A percentile compares a stretch with the other conserved stretches of the same genome.
These are phyloP conservation scores for Aspergillus sp. DNA, from an alignment of 2,329 filamentous ascomycete genomes.

Conservation along the genomic window DNA sequence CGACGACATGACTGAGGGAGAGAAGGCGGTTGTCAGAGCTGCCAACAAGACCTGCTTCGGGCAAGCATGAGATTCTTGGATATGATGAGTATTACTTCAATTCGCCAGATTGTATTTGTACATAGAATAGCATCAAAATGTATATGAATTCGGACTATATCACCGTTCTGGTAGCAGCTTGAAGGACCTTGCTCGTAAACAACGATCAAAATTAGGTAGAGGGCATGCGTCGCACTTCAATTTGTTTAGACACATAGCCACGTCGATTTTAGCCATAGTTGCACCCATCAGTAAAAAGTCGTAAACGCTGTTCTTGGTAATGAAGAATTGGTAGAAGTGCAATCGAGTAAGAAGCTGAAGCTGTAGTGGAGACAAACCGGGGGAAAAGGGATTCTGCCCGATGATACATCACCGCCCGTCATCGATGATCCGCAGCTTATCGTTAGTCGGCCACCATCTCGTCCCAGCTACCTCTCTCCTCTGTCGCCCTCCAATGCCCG, in stretches of 20 bases:
- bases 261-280: no score
- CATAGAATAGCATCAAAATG: background rate
- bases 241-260: no score
- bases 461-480: constrained; percentile 1
- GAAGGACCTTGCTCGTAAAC: no score
- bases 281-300: no score
- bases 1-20: constrained; percentile 50
- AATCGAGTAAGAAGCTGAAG: background rate
- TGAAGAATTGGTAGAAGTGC: no score
- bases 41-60: constrained; percentile 60
- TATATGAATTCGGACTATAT: background rate
- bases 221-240: no score
- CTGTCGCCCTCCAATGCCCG: constrained; percentile 35
- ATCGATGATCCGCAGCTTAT: background rate
- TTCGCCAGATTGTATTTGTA: background rate
- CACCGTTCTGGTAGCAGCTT: background rate
- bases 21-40: constrained; percentile 53
- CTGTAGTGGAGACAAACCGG: background rate
- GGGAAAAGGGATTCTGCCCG: background rate
- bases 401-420: background rate
- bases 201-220: no score
- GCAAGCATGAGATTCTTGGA: background rate
- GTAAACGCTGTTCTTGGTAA: no score
- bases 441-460: background rate
- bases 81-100: background rate